Conservation (phyloP, 2,329 filamentous ascomycete genomes). For the Fusarium marasasianum region DNA sequence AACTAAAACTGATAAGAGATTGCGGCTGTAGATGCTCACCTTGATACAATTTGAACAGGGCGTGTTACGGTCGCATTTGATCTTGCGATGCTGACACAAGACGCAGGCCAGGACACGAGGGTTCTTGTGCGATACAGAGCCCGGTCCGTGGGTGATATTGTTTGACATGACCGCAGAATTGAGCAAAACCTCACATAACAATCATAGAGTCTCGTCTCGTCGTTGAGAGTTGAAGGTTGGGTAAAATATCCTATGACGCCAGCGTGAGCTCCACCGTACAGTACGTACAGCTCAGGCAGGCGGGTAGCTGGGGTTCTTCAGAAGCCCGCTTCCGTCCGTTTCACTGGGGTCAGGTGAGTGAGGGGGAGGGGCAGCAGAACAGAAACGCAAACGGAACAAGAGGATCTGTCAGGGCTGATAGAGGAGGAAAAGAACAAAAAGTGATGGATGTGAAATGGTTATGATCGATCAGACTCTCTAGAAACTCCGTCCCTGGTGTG, state of each 20-base stretch:
- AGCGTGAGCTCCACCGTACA: constrained; percentile 12
- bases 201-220: background rate
- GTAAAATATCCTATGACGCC: constrained; percentile 37
- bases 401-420: background rate
- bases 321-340: constrained; percentile 10
- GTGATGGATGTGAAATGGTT: background rate
- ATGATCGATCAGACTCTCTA: background rate
- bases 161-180: constrained; percentile 47
- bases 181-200: constrained; percentile 45
- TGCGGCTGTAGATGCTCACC: constrained; percentile 49
- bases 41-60: constrained; percentile 70
- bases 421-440: background rate
- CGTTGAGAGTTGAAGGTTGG: constrained; percentile 11
- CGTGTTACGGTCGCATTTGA: constrained; percentile 68
- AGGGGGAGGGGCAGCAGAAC: constrained; percentile 35
- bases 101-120: constrained; percentile 63
- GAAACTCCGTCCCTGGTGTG: background rate
- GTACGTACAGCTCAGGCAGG: constrained; percentile 10
- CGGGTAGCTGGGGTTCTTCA: constrained; percentile 10
- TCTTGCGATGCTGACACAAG: constrained; percentile 69
- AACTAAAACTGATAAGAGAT: background rate
- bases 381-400: background rate
- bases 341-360: constrained; percentile 26
- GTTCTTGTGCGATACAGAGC: constrained; percentile 48
- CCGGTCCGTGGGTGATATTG: constrained; percentile 38